These are phyloP conservation scores for Tetraselmis chui DNA, from an alignment of 139 green algal species.

Conservation along the genomic window DNA sequence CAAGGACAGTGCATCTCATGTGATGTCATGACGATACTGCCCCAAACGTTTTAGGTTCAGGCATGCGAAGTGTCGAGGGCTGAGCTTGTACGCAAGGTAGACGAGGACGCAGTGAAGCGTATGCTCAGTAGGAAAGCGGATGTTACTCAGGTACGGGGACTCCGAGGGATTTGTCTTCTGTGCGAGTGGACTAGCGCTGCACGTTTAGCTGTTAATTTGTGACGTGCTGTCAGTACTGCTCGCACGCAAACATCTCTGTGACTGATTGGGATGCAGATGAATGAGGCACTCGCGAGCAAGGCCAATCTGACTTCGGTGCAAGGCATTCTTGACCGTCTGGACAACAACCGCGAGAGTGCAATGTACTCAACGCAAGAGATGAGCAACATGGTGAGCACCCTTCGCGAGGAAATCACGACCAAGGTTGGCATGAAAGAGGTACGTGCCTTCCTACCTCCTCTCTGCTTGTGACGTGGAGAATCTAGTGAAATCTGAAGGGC, in stretches of 20 bases:
- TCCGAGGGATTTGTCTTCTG: no score
- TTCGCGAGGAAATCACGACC: neutral
- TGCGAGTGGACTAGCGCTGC: no score
- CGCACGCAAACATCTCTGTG: no score
- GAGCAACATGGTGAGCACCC: neutral
- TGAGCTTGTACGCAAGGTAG: constrained; percentile 10
- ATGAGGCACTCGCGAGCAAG: constrained; percentile 23
- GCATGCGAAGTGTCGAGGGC: neutral
- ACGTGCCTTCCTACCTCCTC: no score
- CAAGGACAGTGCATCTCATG: no score
- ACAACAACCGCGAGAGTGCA: neutral
- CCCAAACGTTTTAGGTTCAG: neutral
- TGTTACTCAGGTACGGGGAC: neutral
- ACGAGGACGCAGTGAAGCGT: constrained; percentile 9
- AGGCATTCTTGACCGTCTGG: constrained; percentile 7
- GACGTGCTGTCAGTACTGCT: no score
- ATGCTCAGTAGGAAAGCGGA: constrained; percentile 6
- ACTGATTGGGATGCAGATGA: no score
- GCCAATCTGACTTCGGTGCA: constrained; percentile 18
- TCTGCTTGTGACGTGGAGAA: no score
- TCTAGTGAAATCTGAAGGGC: no score
- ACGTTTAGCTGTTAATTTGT: no score
- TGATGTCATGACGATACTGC: no score
- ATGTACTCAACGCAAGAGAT: neutral
- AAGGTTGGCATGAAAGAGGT: constrained; percentile 1